Conservation (phyloP, 306 rosid genomes). For the barrel medic (Medicago truncatula) region MtrunA17r5.0-ANR NC_053044.1:21671501-21672000, state of each 20-base stretch:
- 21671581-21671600: not conserved
- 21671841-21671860: not conserved
- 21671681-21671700: not conserved
- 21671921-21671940: no score
- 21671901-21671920: no score
- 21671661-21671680: slow-evolving; percentile 10
- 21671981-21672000: no score
- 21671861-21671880: no score
- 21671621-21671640: slow-evolving; percentile 2
- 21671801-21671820: slow-evolving; percentile 2
- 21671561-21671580: not conserved
- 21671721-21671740: not conserved
- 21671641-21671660: not conserved
- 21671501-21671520: no score
- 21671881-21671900: no score
- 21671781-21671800: slow-evolving; percentile 51
- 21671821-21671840: not conserved
- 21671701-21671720: not conserved
- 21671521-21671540: no score
- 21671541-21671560: no score
- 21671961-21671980: no score
- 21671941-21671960: no score
- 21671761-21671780: slow-evolving; percentile 82
- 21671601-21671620: not conserved
- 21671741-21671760: slow-evolving; percentile 9